These are phyloP conservation scores for Novakomyces olei DNA, from an alignment of 805 yeast species.

Conservation along the genomic window DNA sequence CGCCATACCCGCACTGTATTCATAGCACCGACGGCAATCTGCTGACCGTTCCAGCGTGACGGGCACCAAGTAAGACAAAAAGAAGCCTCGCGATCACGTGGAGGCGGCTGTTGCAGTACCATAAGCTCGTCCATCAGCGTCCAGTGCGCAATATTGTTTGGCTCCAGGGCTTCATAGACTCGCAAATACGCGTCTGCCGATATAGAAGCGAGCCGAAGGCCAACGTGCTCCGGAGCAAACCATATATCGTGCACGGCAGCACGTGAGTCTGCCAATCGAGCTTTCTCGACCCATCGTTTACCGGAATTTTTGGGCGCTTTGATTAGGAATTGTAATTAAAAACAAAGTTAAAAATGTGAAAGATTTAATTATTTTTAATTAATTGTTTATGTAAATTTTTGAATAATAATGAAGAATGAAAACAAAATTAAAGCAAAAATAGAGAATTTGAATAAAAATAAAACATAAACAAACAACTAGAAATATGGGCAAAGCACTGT, in stretches of 20 bases:
- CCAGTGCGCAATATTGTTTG: slow-evolving; percentile 67
- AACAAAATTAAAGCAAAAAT: no score
- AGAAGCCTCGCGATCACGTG: slow-evolving; percentile 7
- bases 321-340: no score
- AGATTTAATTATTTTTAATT: no score
- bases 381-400: no score
- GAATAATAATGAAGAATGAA: no score
- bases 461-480: neutral
- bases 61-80: slow-evolving; percentile 9
- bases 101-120: slow-evolving; percentile 2
- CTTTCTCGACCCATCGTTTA: slow-evolving; percentile 3
- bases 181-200: slow-evolving; percentile 8
- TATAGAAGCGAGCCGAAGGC: slow-evolving; percentile 7
- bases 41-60: slow-evolving; percentile 17
- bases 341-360: no score
- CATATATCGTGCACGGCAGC: slow-evolving; percentile 8
- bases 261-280: slow-evolving; percentile 3
- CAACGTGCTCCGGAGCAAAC: slow-evolving; percentile 9
- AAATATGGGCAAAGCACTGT: neutral
- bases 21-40: slow-evolving; percentile 53
- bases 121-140: slow-evolving; percentile 47
- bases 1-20: slow-evolving; percentile 66
- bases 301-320: no score
- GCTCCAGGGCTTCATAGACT: slow-evolving; percentile 36
- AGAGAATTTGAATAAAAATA: slow-evolving; percentile 6